Evolutionary conservation across 192 early-diverging fungal species (phyloP), one percentile per base, ranked within the genome.

Genomic region (Backusella mclennaniae): DNA sequence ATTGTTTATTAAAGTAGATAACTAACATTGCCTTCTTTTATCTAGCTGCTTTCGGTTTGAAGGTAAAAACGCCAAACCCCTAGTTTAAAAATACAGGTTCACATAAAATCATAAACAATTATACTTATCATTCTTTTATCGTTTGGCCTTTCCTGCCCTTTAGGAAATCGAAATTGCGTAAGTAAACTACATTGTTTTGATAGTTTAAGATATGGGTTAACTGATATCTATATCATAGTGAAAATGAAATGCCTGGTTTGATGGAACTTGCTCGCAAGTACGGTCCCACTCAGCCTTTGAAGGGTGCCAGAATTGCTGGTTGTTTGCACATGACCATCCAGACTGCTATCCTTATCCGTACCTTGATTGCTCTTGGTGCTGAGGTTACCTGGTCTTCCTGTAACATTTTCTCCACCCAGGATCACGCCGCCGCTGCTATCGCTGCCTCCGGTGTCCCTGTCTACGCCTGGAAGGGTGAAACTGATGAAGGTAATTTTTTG

Each of bases 311-410:
- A 80, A 95, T 99, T 79, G 95, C 94, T 75, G 97, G 97, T 46
- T 99, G 96, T 86, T 90, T 99, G 81, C 96, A 99, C 92, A 99
- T 99, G 97, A 99, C 96, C 85, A 95, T 99, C 87, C 96, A 99
- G 92, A 98, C 96, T 66, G 97, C 96, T 73, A 96, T 98, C 76
- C 91, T 99, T 76, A 99, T 98, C 88, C 96, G 98, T 91, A 98
- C 97, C 73, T 90, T 99, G 74, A 93, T 91, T 72, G 91, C 90
- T 79, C 92, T 99, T 76, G 97, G 97, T 83, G 97, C 97, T 71
- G 93, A 99, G 86, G 95, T 99, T 53, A 84, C 88, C 77, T 89
- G 88, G 88, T 86, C 86, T 83, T 89, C 88, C 29, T 87, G 88
- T 78, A 87, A 87, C 83, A 89, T 89, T 84, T 98, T 99, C 93